phyloP scores from a whole-genome alignment of 768 basidiomycete species.

The Nidula microcarpa region DNA sequence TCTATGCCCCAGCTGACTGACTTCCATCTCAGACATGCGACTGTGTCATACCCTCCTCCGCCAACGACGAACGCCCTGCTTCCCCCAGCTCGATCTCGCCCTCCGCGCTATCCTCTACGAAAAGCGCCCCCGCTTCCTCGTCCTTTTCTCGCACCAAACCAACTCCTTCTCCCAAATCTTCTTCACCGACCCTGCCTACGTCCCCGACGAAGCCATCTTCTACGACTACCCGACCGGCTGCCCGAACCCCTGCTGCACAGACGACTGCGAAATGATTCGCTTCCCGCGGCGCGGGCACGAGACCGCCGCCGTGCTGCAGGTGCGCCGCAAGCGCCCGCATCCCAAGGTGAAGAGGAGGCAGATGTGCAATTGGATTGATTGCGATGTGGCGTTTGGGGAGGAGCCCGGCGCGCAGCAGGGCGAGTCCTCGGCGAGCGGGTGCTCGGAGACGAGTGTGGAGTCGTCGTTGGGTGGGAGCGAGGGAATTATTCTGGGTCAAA shows the following conservation, averaged over 20 bases:
- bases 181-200: slow-evolving; percentile 69
- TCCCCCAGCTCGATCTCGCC: slow-evolving; percentile 78
- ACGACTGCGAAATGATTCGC: slow-evolving; percentile 81
- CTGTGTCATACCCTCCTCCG: slow-evolving; percentile 63
- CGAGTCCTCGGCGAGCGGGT: slow-evolving; percentile 27
- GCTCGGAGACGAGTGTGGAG: slow-evolving; percentile 15
- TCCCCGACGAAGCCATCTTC: slow-evolving; percentile 70
- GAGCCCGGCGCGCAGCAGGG: slow-evolving; percentile 15
- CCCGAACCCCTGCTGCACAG: slow-evolving; percentile 74
- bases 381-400: slow-evolving; percentile 56
- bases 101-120: slow-evolving; percentile 75
- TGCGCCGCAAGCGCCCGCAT: slow-evolving; percentile 37
- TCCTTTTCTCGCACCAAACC: slow-evolving; percentile 77
- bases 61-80: slow-evolving; percentile 73
- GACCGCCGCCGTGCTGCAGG: slow-evolving; percentile 57
- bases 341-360: slow-evolving; percentile 49
- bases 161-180: slow-evolving; percentile 81
- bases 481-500: slow-evolving; percentile 38
- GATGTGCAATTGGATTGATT: slow-evolving; percentile 86
- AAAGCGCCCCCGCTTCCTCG: slow-evolving; percentile 72
- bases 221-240: slow-evolving; percentile 79
- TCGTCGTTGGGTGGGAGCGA: not conserved
- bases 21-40: slow-evolving; percentile 48
- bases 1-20: slow-evolving; percentile 3
- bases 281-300: slow-evolving; percentile 67